Percentiles rank a stretch among this genome's conserved stretches.
Conservation (phyloP, 208 protist species). For the Leptomonas seymouri region DNA sequence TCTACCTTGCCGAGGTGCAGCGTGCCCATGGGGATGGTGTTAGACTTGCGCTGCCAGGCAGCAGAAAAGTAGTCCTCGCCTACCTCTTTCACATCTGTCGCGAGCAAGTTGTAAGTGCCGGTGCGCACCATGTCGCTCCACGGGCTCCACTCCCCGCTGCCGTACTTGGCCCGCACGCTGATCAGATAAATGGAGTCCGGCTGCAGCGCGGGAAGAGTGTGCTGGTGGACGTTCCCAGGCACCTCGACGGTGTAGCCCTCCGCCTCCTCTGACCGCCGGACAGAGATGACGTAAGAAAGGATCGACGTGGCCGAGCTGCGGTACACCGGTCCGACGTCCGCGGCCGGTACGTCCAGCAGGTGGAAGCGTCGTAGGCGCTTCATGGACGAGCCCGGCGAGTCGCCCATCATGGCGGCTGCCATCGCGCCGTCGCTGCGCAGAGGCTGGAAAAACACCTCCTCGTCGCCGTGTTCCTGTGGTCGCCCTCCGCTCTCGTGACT, state of each 20-base stretch:
- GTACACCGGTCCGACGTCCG: conserved; percentile 47
- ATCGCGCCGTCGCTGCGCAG: background rate
- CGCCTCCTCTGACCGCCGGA: conserved; percentile 46
- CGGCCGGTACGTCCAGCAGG: conserved; percentile 59
- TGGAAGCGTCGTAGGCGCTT: conserved; percentile 36
- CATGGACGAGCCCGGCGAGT: conserved; percentile 23
- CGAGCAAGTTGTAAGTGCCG: conserved; percentile 79
- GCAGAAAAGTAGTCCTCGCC: conserved; percentile 87
- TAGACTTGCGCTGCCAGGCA: conserved; percentile 72
- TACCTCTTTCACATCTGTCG: conserved; percentile 56
- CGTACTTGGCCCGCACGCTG: conserved; percentile 78
- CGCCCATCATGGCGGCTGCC: background rate
- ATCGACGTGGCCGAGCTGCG: conserved; percentile 49
- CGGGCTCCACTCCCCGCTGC: conserved; percentile 66
- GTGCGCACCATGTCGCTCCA: conserved; percentile 58
- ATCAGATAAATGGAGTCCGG: conserved; percentile 77
- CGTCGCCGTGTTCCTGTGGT: conserved; percentile 4
- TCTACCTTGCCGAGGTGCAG: conserved; percentile 67
- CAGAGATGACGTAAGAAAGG: conserved; percentile 49
- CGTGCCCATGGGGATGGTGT: conserved; percentile 55
- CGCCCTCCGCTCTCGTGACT: background rate
- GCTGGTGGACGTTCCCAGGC: conserved; percentile 42
- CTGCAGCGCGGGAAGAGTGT: conserved; percentile 58
- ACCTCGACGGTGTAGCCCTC: conserved; percentile 67
- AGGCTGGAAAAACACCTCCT: background rate